A percentile compares a stretch with the other conserved stretches of the same genome.
Evolutionary conservation across 257 asterid species (phyloP).

Genomic region (Solanum chiquidenum): DNA sequence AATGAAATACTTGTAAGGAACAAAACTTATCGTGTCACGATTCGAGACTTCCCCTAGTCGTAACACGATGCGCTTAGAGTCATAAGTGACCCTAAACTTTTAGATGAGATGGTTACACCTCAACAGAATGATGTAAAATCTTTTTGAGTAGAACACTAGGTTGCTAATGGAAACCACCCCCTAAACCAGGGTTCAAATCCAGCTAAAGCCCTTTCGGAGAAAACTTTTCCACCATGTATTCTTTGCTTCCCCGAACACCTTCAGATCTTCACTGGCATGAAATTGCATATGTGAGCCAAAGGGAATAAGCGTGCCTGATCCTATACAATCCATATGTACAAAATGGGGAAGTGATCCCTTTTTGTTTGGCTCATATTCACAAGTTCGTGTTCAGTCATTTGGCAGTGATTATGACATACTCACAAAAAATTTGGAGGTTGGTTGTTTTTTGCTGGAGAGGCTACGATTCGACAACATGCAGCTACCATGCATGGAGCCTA

Average conservation of each 20-base stretch:
- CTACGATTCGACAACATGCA: slow-evolving; percentile 64
- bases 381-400: slow-evolving; percentile 54
- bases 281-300: slow-evolving; percentile 44
- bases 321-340: slow-evolving; percentile 70
- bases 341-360: slow-evolving; percentile 77
- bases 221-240: not conserved
- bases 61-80: too few relatives aligned
- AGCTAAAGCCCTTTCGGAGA: not conserved
- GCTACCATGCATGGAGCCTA: slow-evolving; percentile 94
- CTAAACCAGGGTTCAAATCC: too few relatives aligned
- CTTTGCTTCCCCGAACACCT: not conserved
- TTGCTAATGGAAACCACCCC: too few relatives aligned
- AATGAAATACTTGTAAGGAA: too few relatives aligned
- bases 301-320: slow-evolving; percentile 59
- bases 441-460: slow-evolving; percentile 73
- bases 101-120: too few relatives aligned
- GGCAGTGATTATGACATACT: slow-evolving; percentile 71
- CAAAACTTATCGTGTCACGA: too few relatives aligned
- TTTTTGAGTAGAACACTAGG: too few relatives aligned
- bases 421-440: slow-evolving; percentile 47
- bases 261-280: not conserved
- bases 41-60: too few relatives aligned
- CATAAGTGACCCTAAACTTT: too few relatives aligned
- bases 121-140: too few relatives aligned
- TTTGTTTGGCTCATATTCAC: slow-evolving; percentile 74